Evolutionary conservation across 495 filamentous ascomycete species (phyloP).

Genomic region (Penicillium samsonianum): DNA sequence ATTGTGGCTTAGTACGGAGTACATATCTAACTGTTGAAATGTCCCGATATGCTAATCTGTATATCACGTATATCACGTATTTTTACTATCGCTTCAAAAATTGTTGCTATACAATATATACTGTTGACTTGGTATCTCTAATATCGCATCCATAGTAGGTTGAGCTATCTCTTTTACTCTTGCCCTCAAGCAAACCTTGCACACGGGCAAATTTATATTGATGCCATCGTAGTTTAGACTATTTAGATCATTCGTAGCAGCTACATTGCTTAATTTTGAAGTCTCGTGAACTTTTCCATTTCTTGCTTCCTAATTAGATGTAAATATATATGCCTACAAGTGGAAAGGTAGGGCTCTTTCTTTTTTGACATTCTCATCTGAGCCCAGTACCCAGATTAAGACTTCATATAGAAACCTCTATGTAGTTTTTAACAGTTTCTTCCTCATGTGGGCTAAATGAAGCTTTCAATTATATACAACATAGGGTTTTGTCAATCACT

Average conservation of each 20-base stretch:
- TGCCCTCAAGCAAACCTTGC: too few relatives aligned
- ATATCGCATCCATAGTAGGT: too few relatives aligned
- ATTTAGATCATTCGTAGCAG: not conserved
- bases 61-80: too few relatives aligned
- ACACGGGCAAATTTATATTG: too few relatives aligned
- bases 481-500: constrained; percentile 1
- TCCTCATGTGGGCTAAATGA: not conserved
- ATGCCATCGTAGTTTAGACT: too few relatives aligned
- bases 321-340: not conserved
- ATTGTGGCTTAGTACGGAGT: not conserved
- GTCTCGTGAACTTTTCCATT: not conserved
- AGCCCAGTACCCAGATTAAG: not conserved
- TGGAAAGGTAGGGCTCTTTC: not conserved
- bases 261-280: not conserved
- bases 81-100: too few relatives aligned
- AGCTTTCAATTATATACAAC: not conserved
- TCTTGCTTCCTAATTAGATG: not conserved
- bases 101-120: too few relatives aligned
- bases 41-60: too few relatives aligned
- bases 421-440: not conserved
- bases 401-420: not conserved
- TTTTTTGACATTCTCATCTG: not conserved
- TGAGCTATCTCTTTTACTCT: too few relatives aligned
- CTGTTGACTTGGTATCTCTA: too few relatives aligned
- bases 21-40: too few relatives aligned